Evolutionary conservation across 495 filamentous ascomycete genomes (phyloP).

Genomic region (Podospora australis): DNA sequence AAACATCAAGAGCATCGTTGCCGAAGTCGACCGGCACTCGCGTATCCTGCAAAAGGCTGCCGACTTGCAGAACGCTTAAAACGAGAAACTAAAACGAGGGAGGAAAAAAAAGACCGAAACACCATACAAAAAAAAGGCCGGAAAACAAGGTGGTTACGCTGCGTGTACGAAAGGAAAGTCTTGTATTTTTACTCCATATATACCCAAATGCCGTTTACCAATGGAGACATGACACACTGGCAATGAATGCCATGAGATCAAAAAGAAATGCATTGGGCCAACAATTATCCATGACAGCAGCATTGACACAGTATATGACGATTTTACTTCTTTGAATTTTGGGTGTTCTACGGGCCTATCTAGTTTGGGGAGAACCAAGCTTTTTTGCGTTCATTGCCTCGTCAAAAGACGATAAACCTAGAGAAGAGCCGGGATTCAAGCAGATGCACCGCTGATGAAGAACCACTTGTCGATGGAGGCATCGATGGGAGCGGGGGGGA

Average conservation of each 20-base stretch:
- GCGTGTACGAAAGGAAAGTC: no score
- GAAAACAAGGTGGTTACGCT: no score
- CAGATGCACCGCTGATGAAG: conserved; percentile 97
- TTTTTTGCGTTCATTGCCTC: neutral
- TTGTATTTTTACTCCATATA: conserved; percentile 4
- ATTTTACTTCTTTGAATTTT: neutral
- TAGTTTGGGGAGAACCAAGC: no score
- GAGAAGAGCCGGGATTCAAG: conserved; percentile 40
- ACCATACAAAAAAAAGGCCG: neutral
- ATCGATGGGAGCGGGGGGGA: conserved; percentile 83
- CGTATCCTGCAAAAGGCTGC: conserved; percentile 71
- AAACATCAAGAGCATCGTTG: conserved; percentile 77
- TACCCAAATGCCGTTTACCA: neutral
- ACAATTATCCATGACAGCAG: no score
- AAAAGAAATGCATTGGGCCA: neutral
- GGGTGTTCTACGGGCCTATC: neutral
- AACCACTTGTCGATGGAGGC: conserved; percentile 99
- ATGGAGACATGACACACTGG: neutral
- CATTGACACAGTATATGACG: no score
- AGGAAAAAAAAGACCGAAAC: neutral
- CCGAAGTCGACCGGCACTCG: conserved; percentile 87
- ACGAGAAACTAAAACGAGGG: neutral
- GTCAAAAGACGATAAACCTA: neutral
- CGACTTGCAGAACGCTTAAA: conserved; percentile 58
- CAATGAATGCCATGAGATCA: neutral